These are phyloP conservation scores for Theobroma cacao DNA, from an alignment of 345 rosid genomes.

Conservation along the genomic window DNA sequence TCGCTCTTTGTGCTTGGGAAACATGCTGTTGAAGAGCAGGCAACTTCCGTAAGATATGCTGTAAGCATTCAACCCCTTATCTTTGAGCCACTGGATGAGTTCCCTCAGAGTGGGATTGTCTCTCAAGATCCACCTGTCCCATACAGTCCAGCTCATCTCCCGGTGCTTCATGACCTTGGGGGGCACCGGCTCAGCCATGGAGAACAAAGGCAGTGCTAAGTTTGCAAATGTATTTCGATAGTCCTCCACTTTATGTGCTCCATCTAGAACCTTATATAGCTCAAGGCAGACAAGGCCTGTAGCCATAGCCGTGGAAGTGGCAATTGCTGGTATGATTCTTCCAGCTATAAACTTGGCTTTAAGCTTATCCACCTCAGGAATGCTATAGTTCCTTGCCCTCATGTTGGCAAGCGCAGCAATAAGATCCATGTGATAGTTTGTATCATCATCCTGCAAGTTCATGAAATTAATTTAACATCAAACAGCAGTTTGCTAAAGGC, in stretches of 20 bases:
- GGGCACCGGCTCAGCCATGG: conserved; percentile 95
- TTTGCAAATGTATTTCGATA: conserved; percentile 99
- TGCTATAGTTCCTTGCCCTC: conserved; percentile 96
- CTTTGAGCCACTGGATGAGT: conserved; percentile 78
- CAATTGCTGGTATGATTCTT: conserved; percentile 98
- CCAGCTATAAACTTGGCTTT: conserved; percentile 99
- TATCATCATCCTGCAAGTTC: conserved; percentile 78
- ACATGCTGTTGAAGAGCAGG: conserved; percentile 81
- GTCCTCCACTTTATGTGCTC: conserved; percentile 78
- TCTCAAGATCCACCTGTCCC: conserved; percentile 88
- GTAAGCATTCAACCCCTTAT: conserved; percentile 73
- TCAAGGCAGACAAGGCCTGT: conserved; percentile 96
- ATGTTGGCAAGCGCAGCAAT: conserved; percentile 96
- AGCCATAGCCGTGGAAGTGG: conserved; percentile 96
- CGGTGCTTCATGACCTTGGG: conserved; percentile 81
- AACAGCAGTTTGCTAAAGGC: not conserved
- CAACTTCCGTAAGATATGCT: conserved; percentile 92
- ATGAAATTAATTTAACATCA: not conserved
- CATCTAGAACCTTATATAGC: conserved; percentile 84
- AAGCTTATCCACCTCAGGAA: conserved; percentile 95
- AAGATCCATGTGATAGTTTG: conserved; percentile 96
- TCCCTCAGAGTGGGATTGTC: conserved; percentile 72
- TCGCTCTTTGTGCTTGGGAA: conserved; percentile 73
- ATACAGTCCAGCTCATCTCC: conserved; percentile 95
- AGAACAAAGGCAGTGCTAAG: conserved; percentile 83